These are phyloP conservation scores for Penicillium freii DNA, from an alignment of 2,329 filamentous ascomycete species.

Conservation along the genomic window DNA sequence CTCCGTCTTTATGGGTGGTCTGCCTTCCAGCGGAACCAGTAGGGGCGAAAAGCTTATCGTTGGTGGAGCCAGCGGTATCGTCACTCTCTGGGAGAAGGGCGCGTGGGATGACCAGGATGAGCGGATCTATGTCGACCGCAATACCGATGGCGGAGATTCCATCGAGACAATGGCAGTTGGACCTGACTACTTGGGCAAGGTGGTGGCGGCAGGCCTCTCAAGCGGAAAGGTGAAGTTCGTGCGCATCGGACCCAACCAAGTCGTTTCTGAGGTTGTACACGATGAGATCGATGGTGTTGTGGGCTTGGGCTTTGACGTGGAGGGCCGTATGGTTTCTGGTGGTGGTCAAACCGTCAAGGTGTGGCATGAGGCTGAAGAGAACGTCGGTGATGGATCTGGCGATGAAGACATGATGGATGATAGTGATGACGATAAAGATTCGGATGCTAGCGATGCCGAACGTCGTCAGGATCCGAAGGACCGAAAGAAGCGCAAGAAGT, in stretches of 20 bases:
- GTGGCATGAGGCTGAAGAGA: slow-evolving; percentile 70
- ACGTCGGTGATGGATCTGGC: slow-evolving; percentile 49
- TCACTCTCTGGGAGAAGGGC: slow-evolving; percentile 92
- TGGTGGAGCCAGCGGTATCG: slow-evolving; percentile 73
- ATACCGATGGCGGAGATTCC: slow-evolving; percentile 67
- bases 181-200: slow-evolving; percentile 66
- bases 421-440: slow-evolving; percentile 42
- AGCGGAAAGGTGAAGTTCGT: slow-evolving; percentile 78
- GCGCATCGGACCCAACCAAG: slow-evolving; percentile 69
- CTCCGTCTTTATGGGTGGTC: slow-evolving; percentile 71
- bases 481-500: slow-evolving; percentile 50
- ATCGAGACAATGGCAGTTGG: slow-evolving; percentile 74
- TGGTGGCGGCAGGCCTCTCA: slow-evolving; percentile 75
- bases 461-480: slow-evolving; percentile 39
- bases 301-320: slow-evolving; percentile 77
- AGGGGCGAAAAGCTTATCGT: slow-evolving; percentile 75
- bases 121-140: slow-evolving; percentile 70
- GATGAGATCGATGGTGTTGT: slow-evolving; percentile 86
- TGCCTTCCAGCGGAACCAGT: slow-evolving; percentile 64
- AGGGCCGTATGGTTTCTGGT: slow-evolving; percentile 82
- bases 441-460: slow-evolving; percentile 51
- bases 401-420: slow-evolving; percentile 43
- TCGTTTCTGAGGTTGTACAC: slow-evolving; percentile 67
- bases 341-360: slow-evolving; percentile 85
- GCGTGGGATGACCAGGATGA: slow-evolving; percentile 95